Conservation (phyloP, 2,329 filamentous ascomycete genomes). For the Ophiosphaerella narmari region DNA sequence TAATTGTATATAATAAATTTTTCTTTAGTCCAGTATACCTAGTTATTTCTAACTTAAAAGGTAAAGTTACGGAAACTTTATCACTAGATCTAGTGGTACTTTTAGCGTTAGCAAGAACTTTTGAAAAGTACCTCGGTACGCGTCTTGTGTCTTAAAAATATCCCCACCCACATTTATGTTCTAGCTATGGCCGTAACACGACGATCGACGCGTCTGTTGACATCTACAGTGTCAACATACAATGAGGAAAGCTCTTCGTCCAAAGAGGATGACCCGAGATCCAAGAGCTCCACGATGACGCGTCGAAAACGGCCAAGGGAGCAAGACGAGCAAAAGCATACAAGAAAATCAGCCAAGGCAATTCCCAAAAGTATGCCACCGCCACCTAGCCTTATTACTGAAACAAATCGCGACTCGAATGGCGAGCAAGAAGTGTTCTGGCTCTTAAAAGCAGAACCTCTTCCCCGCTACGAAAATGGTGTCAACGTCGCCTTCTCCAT, state of each 20-base stretch:
- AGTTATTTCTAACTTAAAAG: no score
- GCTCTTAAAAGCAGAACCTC: constrained; percentile 69
- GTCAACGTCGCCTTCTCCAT: constrained; percentile 93
- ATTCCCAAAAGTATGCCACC: not conserved
- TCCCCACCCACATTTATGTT: no score
- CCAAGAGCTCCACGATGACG: constrained; percentile 29
- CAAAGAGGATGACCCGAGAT: constrained; percentile 18
- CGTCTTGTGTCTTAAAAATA: no score
- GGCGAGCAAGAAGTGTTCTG: constrained; percentile 47
- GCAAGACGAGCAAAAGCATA: constrained; percentile 12
- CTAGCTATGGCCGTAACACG: constrained; percentile 33
- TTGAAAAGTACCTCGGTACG: no score
- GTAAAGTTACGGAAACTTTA: no score
- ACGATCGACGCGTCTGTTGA: constrained; percentile 34
- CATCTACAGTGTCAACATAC: constrained; percentile 22
- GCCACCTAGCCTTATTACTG: constrained; percentile 18
- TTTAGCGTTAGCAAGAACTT: no score
- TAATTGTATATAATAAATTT: no score
- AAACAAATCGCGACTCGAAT: constrained; percentile 31
- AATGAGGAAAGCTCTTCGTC: constrained; percentile 21
- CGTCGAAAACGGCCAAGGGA: constrained; percentile 36
- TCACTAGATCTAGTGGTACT: no score
- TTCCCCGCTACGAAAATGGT: constrained; percentile 83
- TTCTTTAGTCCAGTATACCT: no score
- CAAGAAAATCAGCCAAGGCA: constrained; percentile 22